Conservation (phyloP, 495 filamentous ascomycete species). For the Lepidopterella palustris region DNA sequence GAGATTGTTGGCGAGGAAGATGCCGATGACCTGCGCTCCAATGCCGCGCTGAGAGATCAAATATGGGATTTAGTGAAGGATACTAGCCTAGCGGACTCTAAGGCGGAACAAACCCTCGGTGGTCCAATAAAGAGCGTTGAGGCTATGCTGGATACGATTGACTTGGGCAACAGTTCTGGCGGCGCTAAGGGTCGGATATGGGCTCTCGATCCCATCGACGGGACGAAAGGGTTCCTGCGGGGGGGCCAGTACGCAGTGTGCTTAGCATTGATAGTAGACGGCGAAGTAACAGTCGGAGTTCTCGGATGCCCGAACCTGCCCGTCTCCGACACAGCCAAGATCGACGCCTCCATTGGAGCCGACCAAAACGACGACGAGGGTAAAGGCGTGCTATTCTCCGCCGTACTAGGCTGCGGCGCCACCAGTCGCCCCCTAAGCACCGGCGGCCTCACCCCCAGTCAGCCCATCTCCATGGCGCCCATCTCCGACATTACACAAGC, state of each 20-base stretch:
- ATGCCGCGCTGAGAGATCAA: constrained; percentile 57
- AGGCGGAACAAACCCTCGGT: constrained; percentile 60
- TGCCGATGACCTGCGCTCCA: constrained; percentile 62
- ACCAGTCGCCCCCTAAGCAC: constrained; percentile 61
- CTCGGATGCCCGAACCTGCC: constrained; percentile 93
- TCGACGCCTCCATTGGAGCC: constrained; percentile 59
- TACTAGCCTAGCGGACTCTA: constrained; percentile 62
- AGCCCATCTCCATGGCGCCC: constrained; percentile 68
- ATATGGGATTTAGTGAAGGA: constrained; percentile 77
- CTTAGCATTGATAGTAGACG: constrained; percentile 83
- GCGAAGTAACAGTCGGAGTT: constrained; percentile 90
- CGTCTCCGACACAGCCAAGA: constrained; percentile 62
- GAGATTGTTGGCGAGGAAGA: constrained; percentile 96
- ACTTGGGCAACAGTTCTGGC: constrained; percentile 72
- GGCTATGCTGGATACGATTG: constrained; percentile 79
- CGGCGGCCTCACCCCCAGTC: constrained; percentile 51
- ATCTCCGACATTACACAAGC: constrained; percentile 68
- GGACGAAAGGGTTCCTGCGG: constrained; percentile 91
- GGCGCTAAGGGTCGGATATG: constrained; percentile 80
- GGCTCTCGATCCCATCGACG: constrained; percentile 96
- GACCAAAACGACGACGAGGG: constrained; percentile 59
- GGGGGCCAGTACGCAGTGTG: constrained; percentile 98
- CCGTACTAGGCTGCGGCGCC: constrained; percentile 68
- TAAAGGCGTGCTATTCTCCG: constrained; percentile 79
- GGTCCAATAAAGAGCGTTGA: constrained; percentile 63